Percentiles rank a stretch among this genome's conserved stretches.
Evolutionary conservation across 1,284 basidiomycete genomes (phyloP).

Genomic region (Leccinum brunneo-olivaceum): DNA sequence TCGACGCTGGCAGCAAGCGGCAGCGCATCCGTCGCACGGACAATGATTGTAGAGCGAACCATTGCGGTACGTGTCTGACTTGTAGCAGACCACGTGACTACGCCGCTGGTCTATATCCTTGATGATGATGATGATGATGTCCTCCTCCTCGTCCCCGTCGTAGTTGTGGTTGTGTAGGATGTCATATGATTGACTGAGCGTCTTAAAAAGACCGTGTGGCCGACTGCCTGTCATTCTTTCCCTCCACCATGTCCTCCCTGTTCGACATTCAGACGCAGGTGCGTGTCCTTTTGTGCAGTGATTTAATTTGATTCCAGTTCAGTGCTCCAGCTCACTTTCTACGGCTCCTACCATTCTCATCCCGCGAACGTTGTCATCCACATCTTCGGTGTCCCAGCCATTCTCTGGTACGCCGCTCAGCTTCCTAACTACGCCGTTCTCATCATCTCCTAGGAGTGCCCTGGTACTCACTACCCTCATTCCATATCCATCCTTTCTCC

Average conservation of each 20-base stretch:
- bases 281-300: conserved; percentile 9
- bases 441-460: conserved; percentile 46
- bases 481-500: conserved; percentile 51
- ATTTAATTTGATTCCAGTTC: conserved; percentile 4
- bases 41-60: conserved; percentile 90
- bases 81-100: conserved; percentile 17
- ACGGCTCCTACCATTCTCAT: conserved; percentile 84
- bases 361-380: conserved; percentile 77
- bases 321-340: conserved; percentile 67
- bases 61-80: conserved; percentile 37
- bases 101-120: too few species aligned
- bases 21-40: conserved; percentile 84
- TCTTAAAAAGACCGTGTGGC: too few species aligned
- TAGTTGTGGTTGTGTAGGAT: not conserved
- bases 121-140: too few species aligned
- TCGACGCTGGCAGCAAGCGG: conserved; percentile 93
- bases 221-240: too few species aligned
- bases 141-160: too few species aligned
- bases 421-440: conserved; percentile 6
- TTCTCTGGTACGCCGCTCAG: conserved; percentile 60
- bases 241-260: conserved; percentile 37
- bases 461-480: conserved; percentile 50
- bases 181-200: too few species aligned
- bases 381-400: conserved; percentile 73
- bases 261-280: conserved; percentile 59